Evolutionary conservation across 2,329 filamentous ascomycete species (phyloP).

Genomic region (Chaetomium sp.): DNA sequence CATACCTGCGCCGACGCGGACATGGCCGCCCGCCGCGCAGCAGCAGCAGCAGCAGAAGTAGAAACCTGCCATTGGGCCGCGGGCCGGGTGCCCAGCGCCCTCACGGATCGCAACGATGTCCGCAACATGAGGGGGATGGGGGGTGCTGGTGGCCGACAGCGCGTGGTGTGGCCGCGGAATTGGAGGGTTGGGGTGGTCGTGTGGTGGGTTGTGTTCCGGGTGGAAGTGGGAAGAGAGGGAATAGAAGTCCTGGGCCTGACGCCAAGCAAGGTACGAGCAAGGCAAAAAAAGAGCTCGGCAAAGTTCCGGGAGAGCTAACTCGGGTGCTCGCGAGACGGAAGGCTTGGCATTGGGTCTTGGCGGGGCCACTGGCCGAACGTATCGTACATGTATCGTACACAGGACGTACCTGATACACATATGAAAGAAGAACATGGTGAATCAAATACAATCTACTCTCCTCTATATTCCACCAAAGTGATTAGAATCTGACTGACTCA

Average conservation of each 20-base stretch:
- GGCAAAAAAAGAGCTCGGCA: conserved; percentile 29
- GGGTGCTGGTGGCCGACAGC: conserved; percentile 42
- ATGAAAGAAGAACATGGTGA: too few relatives aligned
- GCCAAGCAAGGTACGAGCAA: conserved; percentile 17
- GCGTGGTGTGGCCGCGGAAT: conserved; percentile 19
- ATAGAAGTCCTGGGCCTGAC: too few relatives aligned
- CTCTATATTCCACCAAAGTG: too few relatives aligned
- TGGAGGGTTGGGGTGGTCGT: conserved; percentile 24
- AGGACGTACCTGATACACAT: too few relatives aligned
- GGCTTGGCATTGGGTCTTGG: too few relatives aligned
- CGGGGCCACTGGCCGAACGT: too few relatives aligned
- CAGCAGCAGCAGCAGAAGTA: conserved; percentile 19
- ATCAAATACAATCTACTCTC: too few relatives aligned
- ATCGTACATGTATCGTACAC: too few relatives aligned
- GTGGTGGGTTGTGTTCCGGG: conserved; percentile 2
- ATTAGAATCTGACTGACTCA: too few relatives aligned
- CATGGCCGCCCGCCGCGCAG: conserved; percentile 32
- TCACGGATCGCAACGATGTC: conserved; percentile 60
- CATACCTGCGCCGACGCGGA: conserved; percentile 35
- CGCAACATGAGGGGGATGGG: conserved; percentile 64
- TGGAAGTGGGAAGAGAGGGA: too few relatives aligned
- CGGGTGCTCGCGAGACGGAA: too few relatives aligned
- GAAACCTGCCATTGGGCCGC: conserved; percentile 51
- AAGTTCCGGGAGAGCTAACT: conserved; percentile 16
- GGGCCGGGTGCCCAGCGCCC: conserved; percentile 51